phyloP scores from a whole-genome alignment of 257 asterid genomes.

The Datura wrightii region DNA sequence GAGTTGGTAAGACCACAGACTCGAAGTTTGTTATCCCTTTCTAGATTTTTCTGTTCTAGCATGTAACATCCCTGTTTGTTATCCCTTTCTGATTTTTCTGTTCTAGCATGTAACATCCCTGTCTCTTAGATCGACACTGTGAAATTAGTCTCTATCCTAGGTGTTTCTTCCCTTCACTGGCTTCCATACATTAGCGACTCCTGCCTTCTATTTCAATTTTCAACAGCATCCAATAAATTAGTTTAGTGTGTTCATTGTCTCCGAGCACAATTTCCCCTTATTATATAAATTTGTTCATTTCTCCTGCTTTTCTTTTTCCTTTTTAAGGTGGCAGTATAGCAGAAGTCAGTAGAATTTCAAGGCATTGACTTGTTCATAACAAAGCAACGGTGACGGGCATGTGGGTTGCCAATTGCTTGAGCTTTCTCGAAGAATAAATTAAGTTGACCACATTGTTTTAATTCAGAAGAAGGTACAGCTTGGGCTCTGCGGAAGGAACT shows the following conservation, averaged over 20 bases:
- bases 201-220: background rate
- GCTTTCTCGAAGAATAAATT: slow-evolving; percentile 18
- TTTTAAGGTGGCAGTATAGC: background rate
- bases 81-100: slow-evolving; percentile 3
- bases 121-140: background rate
- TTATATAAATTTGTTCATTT: background rate
- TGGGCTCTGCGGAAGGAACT: background rate
- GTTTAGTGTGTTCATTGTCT: background rate
- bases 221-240: background rate
- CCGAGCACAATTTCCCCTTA: background rate
- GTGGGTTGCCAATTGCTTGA: slow-evolving; percentile 2
- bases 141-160: background rate
- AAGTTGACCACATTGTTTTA: slow-evolving; percentile 16
- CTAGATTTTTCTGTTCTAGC: background rate
- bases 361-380: background rate
- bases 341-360: background rate
- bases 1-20: background rate
- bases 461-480: slow-evolving; percentile 12
- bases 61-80: background rate
- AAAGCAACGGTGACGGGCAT: background rate
- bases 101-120: background rate
- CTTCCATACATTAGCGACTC: background rate
- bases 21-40: slow-evolving; percentile 3
- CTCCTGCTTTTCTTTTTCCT: background rate
- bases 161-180: background rate